Percentiles rank a stretch among this genome's conserved stretches.
Conservation (phyloP, 192 early-diverging fungal species). For the Martensiomyces pterosporus region DNA sequence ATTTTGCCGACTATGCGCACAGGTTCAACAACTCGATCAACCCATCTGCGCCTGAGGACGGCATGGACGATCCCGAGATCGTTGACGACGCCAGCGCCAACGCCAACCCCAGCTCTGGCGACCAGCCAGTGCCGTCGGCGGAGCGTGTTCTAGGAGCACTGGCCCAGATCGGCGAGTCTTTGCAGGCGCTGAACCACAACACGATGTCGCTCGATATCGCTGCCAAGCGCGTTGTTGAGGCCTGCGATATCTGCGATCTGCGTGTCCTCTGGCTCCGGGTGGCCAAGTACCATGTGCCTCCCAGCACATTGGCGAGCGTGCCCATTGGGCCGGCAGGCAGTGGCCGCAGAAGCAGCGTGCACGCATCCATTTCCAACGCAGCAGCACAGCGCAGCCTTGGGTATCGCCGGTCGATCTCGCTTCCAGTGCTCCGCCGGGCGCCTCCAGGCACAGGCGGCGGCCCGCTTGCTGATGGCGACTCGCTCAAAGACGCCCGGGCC, state of each 20-base stretch:
- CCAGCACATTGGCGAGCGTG: conserved; percentile 35
- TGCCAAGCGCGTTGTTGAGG: conserved; percentile 49
- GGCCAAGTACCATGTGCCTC: conserved; percentile 26
- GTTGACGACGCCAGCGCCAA: conserved; percentile 9
- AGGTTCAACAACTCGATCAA: conserved; percentile 2
- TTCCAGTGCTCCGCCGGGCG: conserved; percentile 35
- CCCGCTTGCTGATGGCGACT: neutral
- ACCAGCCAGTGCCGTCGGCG: conserved; percentile 1
- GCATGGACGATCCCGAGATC: conserved; percentile 29
- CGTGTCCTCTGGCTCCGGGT: conserved; percentile 49
- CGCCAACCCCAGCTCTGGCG: neutral
- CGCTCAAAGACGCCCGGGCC: neutral
- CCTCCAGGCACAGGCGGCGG: neutral
- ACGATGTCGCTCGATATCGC: conserved; percentile 46
- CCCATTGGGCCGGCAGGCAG: conserved; percentile 24
- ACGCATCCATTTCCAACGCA: neutral
- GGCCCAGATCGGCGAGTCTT: conserved; percentile 19
- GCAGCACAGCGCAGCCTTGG: conserved; percentile 11
- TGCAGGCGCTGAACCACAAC: conserved; percentile 48
- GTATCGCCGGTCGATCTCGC: conserved; percentile 41
- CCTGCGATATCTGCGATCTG: conserved; percentile 48
- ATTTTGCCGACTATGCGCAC: conserved; percentile 30
- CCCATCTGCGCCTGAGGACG: conserved; percentile 11
- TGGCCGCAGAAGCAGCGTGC: too few relatives aligned
- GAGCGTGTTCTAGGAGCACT: conserved; percentile 25